Conservation (phyloP, 768 basidiomycete genomes). For the Piloderma croceum region DNA sequence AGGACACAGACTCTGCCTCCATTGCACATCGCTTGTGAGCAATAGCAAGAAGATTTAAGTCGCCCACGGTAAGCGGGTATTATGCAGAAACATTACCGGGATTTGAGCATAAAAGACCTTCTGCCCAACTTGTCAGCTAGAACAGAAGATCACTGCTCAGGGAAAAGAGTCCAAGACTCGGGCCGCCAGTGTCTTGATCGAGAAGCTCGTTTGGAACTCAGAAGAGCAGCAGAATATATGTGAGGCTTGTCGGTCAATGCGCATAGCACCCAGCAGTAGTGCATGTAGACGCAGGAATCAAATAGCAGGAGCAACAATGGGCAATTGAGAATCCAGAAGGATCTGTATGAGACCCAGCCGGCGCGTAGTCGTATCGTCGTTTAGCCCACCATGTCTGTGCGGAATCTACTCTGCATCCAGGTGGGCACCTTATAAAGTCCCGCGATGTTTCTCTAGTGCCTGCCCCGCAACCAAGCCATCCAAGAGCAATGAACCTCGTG, state of each 20-base stretch:
- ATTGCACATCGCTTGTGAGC: slow-evolving; percentile 13
- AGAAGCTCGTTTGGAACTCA: slow-evolving; percentile 25
- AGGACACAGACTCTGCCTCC: slow-evolving; percentile 36
- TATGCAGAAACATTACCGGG: slow-evolving; percentile 48
- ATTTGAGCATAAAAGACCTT: slow-evolving; percentile 33
- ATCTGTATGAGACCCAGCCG: slow-evolving; percentile 37
- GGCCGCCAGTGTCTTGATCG: slow-evolving; percentile 36
- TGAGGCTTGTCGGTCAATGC: neutral
- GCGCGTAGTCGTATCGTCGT: slow-evolving; percentile 10
- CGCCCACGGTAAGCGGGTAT: slow-evolving; percentile 51
- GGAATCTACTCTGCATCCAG: slow-evolving; percentile 36
- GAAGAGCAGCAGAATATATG: slow-evolving; percentile 15
- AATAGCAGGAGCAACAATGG: slow-evolving; percentile 27
- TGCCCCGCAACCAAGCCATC: slow-evolving; percentile 11
- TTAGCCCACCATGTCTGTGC: slow-evolving; percentile 23
- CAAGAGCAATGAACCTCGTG: slow-evolving; percentile 28
- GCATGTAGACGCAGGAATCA: slow-evolving; percentile 12
- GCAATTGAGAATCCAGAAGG: slow-evolving; percentile 17
- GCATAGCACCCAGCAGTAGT: slow-evolving; percentile 9
- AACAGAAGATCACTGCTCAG: slow-evolving; percentile 14
- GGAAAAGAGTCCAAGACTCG: slow-evolving; percentile 42
- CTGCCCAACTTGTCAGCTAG: too few relatives aligned
- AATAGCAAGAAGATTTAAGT: slow-evolving; percentile 20
- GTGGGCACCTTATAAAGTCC: slow-evolving; percentile 22
- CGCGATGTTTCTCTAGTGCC: slow-evolving; percentile 51